These are phyloP conservation scores for Alternaria rosae DNA, from an alignment of 2,329 filamentous ascomycete genomes.

Conservation along the genomic window DNA sequence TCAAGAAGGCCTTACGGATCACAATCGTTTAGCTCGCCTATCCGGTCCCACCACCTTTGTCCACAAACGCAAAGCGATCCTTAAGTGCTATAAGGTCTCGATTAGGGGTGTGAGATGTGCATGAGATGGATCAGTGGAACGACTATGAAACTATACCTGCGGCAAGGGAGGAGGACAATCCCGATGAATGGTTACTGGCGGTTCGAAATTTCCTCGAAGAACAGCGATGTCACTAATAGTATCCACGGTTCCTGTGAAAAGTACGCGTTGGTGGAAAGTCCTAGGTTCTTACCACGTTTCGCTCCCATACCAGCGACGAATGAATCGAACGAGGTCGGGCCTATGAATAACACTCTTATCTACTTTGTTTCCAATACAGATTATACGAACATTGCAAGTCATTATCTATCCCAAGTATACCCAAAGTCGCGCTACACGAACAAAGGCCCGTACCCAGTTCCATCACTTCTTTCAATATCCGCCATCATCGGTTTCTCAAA, in stretches of 20 bases:
- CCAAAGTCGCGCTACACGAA: neutral
- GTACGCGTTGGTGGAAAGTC: neutral
- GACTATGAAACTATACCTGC: neutral
- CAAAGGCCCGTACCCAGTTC: constrained; percentile 9
- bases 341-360: neutral
- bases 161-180: neutral
- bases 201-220: neutral
- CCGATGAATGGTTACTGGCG: neutral
- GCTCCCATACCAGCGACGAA: neutral
- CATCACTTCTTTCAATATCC: constrained; percentile 7
- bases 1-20: neutral
- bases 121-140: neutral
- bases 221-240: neutral
- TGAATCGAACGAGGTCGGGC: neutral
- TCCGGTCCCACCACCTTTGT: neutral
- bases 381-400: neutral
- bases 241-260: neutral
- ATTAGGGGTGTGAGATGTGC: neutral
- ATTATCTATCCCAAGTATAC: neutral
- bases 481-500: constrained; percentile 5
- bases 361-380: neutral
- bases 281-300: neutral
- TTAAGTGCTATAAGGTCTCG: neutral
- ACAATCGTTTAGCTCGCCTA: fast-evolving
- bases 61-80: neutral